Base-by-base conservation (phyloP, 176 grass and related monocot species). In the Aegilops sharonensis region DNA sequence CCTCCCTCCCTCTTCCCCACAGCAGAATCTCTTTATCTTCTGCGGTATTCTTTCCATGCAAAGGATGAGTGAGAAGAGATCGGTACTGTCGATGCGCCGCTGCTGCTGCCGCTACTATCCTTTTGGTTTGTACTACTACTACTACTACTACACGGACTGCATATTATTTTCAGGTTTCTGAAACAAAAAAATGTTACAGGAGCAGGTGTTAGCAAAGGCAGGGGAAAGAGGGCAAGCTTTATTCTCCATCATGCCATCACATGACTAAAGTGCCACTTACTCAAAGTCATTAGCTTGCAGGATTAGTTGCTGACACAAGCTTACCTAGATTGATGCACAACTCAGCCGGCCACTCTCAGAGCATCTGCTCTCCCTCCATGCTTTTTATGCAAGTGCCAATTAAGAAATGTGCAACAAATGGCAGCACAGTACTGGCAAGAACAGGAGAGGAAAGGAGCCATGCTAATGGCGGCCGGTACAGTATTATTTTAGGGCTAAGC, bases 191-290 rank as follows among this genome's bases (percentile, higher is more conserved):
- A 35, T 35, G 34, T 35, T 6, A 36, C 35, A 36, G 6, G 6
- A 6, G 35, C 35, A 36, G 35, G 4, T 35, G 4, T 35, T 35
- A 5, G 34, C 34, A 35, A 35, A 35, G 34, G 34, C 34, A 35
- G 84, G 48, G 76, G 36, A 86, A 84, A 78, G 62, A 67, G 37
- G 11, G 73, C 11, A 1, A 3, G 43, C 73, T 78, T 85, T 85
- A 68, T 78, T 85, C 83, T 54, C 10, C 73, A 68, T 78, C 62
- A 68, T 85, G 43, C 21, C 29, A 18, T 27, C 83, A 85, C 74
- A 40, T 85, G 83, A 78, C 37, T 11, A 9, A n/a, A 29, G 39
- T 54, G n/a, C 65, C 34, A 27, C 27, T 27, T 27, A 35, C 34
- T 31, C 31, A 31, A 8, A 39, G 8, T 39, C 37, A 9, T 39